Evolutionary conservation across 192 early-diverging fungal genomes (phyloP).

Genomic region (Pilaira anomala): DNA sequence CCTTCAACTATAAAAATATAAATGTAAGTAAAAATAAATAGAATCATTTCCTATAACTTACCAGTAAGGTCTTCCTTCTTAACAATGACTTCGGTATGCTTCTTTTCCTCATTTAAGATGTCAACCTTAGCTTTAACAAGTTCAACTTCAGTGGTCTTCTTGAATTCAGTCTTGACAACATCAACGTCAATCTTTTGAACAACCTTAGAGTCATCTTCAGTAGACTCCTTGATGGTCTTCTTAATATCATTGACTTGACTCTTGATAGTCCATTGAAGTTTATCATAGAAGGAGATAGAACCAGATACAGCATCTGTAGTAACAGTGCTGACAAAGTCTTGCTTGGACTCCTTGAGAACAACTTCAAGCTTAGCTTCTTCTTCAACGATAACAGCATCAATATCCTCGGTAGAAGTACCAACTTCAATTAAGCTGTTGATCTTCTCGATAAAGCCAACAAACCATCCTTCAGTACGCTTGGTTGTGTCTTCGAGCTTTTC

Average conservation of each 20-base stretch:
- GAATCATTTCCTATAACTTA: no score
- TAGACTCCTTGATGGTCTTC: not conserved
- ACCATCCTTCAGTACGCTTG: not conserved
- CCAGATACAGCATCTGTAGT: not conserved
- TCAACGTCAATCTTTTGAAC: not conserved
- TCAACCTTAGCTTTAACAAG: not conserved
- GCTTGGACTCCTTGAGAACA: conserved; percentile 9
- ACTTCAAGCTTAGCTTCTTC: not conserved
- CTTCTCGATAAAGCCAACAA: not conserved
- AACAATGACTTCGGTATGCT: not conserved
- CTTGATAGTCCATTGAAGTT: not conserved
- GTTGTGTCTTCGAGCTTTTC: not conserved
- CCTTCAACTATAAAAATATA: not conserved
- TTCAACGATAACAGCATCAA: conserved; percentile 5
- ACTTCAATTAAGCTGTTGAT: not conserved
- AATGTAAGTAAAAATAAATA: no score
- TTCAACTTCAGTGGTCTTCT: not conserved
- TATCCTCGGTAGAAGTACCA: not conserved
- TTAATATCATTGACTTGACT: not conserved
- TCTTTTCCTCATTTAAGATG: not conserved
- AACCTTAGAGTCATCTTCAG: not conserved
- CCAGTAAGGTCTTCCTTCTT: not conserved
- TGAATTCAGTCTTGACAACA: not conserved
- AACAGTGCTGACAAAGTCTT: not conserved
- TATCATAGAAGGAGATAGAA: not conserved